Evolutionary conservation across 2,329 filamentous ascomycete species (phyloP), one percentile per base, ranked within the genome.

Genomic region (Berkeleyomyces basicola): DNA sequence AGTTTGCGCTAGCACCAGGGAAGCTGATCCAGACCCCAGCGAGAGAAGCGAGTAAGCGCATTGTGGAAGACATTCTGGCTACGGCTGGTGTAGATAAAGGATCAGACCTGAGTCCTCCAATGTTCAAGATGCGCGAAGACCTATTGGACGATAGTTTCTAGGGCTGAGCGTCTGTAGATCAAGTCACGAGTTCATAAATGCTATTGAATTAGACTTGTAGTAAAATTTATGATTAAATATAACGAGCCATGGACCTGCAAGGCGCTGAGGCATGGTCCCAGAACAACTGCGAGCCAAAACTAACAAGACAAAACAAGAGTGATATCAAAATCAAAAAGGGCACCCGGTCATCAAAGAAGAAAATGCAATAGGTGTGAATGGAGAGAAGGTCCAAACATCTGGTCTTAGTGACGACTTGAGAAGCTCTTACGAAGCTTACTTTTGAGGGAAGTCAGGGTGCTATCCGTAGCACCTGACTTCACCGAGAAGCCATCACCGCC

Each of bases 1-100:
- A 91, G 69, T 95, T 95, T 72, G 85, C 87, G 53, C 74, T 95
- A 58, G 87, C 87, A 59, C 86, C 86, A 61, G 87, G 84, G 47
- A 85, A 87, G 70, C 74, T 95, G 31, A 72, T 92, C 71, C 88
- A 91, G 71, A 95, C 89, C 58, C 89, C 88, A 66, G 88, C 89
- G 39, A 82, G 86, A 62, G 88, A 93, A 72, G 89, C 89, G 3
- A 91, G 87, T 69, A 86, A 81, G 71, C 81, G 84, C 63, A 92
- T 95, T 64, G 88, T 95, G 0, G 86, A 90, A 61, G 87, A 92
- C 69, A 80, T 95, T 58, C 75, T 93, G 5, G 73, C 87, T 51
- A 89, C 88, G 49, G 89, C 88, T 3, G 88, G 88, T 2, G 86
- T 80, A 3, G 63, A 40, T 23, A 80, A 79, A 42, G 74, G 78